Evolutionary conservation across 2,329 filamentous ascomycete genomes (phyloP), one percentile per base, ranked within the genome.

Genomic region (Coleophoma crateriformis): DNA sequence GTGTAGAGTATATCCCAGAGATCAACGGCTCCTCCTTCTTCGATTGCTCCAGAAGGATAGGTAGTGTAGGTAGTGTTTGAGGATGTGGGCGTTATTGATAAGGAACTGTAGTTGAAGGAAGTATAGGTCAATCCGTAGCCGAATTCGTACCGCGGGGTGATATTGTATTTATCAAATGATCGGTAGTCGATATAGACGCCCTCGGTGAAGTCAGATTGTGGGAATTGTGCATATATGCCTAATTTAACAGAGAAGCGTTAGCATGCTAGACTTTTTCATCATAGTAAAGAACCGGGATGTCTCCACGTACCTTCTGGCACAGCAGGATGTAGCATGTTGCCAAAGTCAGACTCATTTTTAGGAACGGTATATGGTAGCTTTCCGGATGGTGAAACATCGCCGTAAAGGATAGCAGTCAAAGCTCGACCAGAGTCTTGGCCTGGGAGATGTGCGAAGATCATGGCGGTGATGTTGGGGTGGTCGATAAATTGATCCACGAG

Each of bases 401-500:
- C 90, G 52, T 90, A 90, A 1, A 95, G 70, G 1, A 95, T 74
- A 56, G 91, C 86, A 1, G 80, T 79, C 3, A 96, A 72, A 0
- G 90, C 87, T 52, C 86, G 84, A 10, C 90, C 90, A 33, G 85
- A 88, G 64, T 95, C 89, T 62, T 95, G 82, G 2, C 90, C 89
- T 0, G 90, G 90, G 0, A 95, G 72, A 58, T 94, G 86, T 11
- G 88, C 88, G 41, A 91, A 76, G 1, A 96, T 64, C 1, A 95
- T 82, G 0, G 86, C 84, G 61, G 89, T 89, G 54, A 96, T 81
- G 27, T 81, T 82, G 1, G 86, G 82, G 0, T 88, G 69, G 41
- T 91, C 82, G 55, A 91, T 83, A 84, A 88, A 86, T 1, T 67
- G 65, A 50, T 85, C 81, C 0, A 85, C 76, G 0, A 82, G 64